phyloP scores from a whole-genome alignment of 2,329 filamentous ascomycete species.

The Westerdykella aurantiaca region DNA sequence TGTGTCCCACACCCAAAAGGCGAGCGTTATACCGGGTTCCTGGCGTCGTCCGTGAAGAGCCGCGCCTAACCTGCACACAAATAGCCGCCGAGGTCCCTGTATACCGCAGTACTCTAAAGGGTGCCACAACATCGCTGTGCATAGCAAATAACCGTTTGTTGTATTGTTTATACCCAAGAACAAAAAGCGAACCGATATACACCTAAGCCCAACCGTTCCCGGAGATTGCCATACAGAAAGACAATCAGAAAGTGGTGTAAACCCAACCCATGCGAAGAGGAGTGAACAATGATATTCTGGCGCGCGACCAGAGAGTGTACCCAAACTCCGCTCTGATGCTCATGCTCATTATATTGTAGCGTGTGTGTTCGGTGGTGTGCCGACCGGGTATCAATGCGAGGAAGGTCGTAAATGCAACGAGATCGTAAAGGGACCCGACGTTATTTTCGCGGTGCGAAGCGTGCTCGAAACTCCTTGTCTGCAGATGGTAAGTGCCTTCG shows the following conservation, averaged over 20 bases:
- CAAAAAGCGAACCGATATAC: too few relatives aligned
- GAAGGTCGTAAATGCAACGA: slow-evolving; percentile 26
- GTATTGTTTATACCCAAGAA: too few relatives aligned
- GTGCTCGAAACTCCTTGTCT: slow-evolving; percentile 46
- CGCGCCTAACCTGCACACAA: too few relatives aligned
- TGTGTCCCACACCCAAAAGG: too few relatives aligned
- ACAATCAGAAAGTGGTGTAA: background rate
- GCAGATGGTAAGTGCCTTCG: slow-evolving; percentile 6
- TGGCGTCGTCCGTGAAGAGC: too few relatives aligned
- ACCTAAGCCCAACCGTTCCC: too few relatives aligned
- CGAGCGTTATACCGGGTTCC: too few relatives aligned
- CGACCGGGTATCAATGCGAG: slow-evolving; percentile 30
- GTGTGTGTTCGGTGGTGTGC: slow-evolving; percentile 17
- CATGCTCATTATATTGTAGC: slow-evolving; percentile 22
- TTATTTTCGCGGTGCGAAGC: slow-evolving; percentile 38
- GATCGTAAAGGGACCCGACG: slow-evolving; percentile 7
- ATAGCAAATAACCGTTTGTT: too few relatives aligned
- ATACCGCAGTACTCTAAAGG: background rate
- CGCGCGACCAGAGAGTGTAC: slow-evolving; percentile 2
- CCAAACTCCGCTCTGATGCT: slow-evolving; percentile 32
- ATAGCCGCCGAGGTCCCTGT: too few relatives aligned
- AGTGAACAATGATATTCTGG: too few relatives aligned
- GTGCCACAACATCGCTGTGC: background rate
- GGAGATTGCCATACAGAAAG: too few relatives aligned
- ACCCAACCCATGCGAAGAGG: background rate